Evolutionary conservation across 2,329 filamentous ascomycete genomes (phyloP), one percentile per base, ranked within the genome.

Genomic region (Metarhizium album): DNA sequence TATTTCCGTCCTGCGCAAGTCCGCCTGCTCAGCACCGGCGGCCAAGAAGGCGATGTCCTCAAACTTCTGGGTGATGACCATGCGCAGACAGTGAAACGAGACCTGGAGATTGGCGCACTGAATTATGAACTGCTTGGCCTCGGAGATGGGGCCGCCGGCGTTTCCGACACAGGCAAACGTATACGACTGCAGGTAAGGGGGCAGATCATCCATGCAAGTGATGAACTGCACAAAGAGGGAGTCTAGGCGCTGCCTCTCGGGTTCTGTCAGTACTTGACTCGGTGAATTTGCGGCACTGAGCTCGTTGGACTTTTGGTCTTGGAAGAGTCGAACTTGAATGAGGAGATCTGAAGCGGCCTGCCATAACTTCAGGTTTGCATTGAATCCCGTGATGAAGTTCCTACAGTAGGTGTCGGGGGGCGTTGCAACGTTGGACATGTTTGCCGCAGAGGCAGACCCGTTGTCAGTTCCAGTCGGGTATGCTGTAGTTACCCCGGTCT

Each of bases 71-170:
- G 61, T 61, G 13, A 72, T 68, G 0, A 70, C 66, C 61, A 72
- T 70, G 3, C 66, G 60, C 4, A 73, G 52, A n/a, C 69, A 72
- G 23, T 72, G 65, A 18, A 66, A 60, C 0, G 68, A 67, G 7
- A 69, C 65, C 23, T 71, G 67, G 0, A 73, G 58, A 18, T 73
- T 72, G 0, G 67, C 67, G 11, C 61, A 64, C 45, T 73, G 70
- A 13, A 71, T 69, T 18, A 64, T 53, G 33, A 67, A 64, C 45
- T 67, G 65, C 2, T 59, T 64, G 2, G 58, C 54, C 2, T 65
- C 56, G 3, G 56, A 54, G 7, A 54, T 55, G 46, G 59, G 57
- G 2, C 55, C 49, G 0, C 50, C 54, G 1, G 54, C 55, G 1
- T 51, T 53, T 0, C 52, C 51, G 0, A 55, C 45, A 0, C 57